These are phyloP conservation scores for Batkoa obscura DNA, from an alignment of 371 early-diverging fungal genomes.

Conservation along the genomic window DNA sequence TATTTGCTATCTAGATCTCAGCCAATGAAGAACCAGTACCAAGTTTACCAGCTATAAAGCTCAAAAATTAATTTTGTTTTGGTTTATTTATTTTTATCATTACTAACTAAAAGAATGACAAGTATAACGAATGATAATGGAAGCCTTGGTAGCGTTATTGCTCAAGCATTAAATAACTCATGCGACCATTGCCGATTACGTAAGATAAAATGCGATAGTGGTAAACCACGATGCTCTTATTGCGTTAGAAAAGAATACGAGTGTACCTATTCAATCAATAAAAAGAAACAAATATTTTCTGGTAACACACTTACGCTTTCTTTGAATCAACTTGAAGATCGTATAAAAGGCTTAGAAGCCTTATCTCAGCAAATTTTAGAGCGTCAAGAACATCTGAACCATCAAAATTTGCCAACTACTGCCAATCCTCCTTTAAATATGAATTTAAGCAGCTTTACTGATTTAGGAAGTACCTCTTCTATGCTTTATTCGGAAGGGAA, in stretches of 20 bases:
- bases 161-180: background rate
- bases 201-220: constrained; percentile 1
- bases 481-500: too few relatives aligned
- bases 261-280: background rate
- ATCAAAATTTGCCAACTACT: background rate
- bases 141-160: background rate
- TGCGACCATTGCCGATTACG: background rate
- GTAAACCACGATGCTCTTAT: background rate
- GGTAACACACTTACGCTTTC: background rate
- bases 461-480: too few relatives aligned
- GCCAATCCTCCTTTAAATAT: background rate
- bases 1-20: too few relatives aligned
- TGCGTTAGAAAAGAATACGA: background rate
- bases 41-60: too few relatives aligned
- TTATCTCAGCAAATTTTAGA: background rate
- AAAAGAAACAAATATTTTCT: background rate
- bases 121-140: too few relatives aligned
- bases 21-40: too few relatives aligned
- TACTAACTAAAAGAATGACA: too few relatives aligned
- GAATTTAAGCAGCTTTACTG: background rate
- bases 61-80: too few relatives aligned
- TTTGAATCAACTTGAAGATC: background rate
- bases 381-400: background rate
- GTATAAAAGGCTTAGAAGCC: background rate
- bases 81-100: too few relatives aligned